A percentile compares a stretch with the other conserved stretches of the same genome.
Evolutionary conservation across 441 rosid species (phyloP).

Genomic region (Gossypium aridum): DNA sequence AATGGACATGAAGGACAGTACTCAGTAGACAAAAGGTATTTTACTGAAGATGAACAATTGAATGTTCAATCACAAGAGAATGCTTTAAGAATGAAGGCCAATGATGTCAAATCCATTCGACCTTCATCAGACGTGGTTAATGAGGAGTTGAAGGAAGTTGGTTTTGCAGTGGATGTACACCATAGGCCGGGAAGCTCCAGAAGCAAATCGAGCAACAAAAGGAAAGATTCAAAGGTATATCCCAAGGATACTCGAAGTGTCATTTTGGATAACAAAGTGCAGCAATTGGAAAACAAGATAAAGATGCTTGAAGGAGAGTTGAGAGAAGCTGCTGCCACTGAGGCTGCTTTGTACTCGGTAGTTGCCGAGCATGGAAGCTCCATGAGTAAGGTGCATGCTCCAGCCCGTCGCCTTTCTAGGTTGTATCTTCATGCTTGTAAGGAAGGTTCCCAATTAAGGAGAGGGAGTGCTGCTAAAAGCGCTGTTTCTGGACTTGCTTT

Average conservation of each 20-base stretch:
- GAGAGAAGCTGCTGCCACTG: slow-evolving; percentile 87
- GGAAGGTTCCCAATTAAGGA: slow-evolving; percentile 46
- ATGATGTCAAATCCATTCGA: slow-evolving; percentile 69
- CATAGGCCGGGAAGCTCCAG: slow-evolving; percentile 27
- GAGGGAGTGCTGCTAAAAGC: slow-evolving; percentile 78
- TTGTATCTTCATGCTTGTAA: slow-evolving; percentile 71
- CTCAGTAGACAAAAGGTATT: slow-evolving; percentile 16
- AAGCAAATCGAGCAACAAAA: slow-evolving; percentile 24
- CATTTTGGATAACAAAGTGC: slow-evolving; percentile 54
- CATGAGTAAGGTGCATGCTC: slow-evolving; percentile 86
- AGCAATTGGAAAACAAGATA: slow-evolving; percentile 61
- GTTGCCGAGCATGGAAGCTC: slow-evolving; percentile 94
- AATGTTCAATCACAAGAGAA: slow-evolving; percentile 17
- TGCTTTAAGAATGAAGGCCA: slow-evolving; percentile 37
- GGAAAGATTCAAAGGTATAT: slow-evolving; percentile 45
- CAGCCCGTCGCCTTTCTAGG: slow-evolving; percentile 93
- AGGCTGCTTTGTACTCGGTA: slow-evolving; percentile 84
- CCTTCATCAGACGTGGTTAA: slow-evolving; percentile 46
- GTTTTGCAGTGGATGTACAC: slow-evolving; percentile 20
- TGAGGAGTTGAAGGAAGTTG: slow-evolving; percentile 32
- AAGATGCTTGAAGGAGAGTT: slow-evolving; percentile 84
- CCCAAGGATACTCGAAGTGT: slow-evolving; percentile 35
- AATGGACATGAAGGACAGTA: slow-evolving; percentile 15
- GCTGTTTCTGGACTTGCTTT: slow-evolving; percentile 72
- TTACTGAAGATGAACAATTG: slow-evolving; percentile 21